Evolutionary conservation across 192 early-diverging fungal genomes (phyloP).

Genomic region (Backusella mclennaniae): DNA sequence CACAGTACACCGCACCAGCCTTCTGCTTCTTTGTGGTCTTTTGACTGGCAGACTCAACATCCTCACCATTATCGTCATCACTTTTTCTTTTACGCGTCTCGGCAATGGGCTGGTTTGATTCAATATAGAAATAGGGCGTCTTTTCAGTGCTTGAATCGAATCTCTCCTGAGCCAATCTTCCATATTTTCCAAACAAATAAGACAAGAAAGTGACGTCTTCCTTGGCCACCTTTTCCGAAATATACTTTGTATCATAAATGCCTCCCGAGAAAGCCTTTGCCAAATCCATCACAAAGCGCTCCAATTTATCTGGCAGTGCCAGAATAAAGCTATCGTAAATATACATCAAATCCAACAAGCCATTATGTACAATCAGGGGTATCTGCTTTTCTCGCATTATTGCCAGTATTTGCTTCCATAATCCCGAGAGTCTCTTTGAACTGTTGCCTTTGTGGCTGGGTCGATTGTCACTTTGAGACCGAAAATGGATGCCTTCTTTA

Average conservation of each 20-base stretch:
- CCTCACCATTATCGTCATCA: neutral
- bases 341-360: conserved; percentile 90
- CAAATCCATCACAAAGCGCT: conserved; percentile 78
- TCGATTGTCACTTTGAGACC: conserved; percentile 43
- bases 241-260: conserved; percentile 92
- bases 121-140: neutral
- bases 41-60: neutral
- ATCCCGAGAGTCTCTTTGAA: neutral
- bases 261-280: conserved; percentile 86
- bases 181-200: conserved; percentile 64
- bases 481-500: conserved; percentile 78
- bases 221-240: conserved; percentile 65
- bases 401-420: conserved; percentile 8
- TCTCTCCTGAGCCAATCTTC: conserved; percentile 18
- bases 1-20: conserved; percentile 67
- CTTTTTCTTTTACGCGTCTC: neutral
- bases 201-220: conserved; percentile 70
- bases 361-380: conserved; percentile 94
- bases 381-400: conserved; percentile 34
- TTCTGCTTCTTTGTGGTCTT: conserved; percentile 1
- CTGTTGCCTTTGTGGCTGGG: neutral
- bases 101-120: neutral
- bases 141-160: neutral
- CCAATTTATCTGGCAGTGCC: conserved; percentile 66
- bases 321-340: conserved; percentile 89